These are phyloP conservation scores for Aciculosporium take DNA, from an alignment of 2,329 filamentous ascomycete genomes.

Conservation along the genomic window DNA sequence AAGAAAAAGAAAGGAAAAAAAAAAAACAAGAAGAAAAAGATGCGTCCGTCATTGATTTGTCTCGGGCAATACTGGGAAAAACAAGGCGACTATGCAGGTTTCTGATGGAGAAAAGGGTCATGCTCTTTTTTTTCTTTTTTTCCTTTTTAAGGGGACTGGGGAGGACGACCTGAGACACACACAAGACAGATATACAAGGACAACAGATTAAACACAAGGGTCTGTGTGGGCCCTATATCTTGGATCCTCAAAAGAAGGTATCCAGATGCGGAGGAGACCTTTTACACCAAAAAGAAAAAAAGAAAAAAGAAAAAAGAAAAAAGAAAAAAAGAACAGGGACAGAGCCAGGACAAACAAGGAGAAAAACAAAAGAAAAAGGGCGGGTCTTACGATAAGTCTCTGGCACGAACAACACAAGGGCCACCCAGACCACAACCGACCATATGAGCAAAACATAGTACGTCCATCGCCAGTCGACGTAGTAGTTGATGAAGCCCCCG, in stretches of 20 bases:
- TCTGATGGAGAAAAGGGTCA: background rate
- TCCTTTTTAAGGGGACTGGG: background rate
- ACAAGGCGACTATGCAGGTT: background rate
- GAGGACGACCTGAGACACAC: conserved; percentile 1
- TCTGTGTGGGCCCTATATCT: background rate
- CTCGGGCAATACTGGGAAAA: background rate
- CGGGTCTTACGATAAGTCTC: conserved; percentile 64
- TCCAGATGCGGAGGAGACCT: no score
- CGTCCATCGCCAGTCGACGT: conserved; percentile 63
- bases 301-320: background rate
- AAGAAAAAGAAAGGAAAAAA: background rate
- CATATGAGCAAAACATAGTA: conserved; percentile 80
- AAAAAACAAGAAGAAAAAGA: background rate
- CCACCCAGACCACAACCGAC: conserved; percentile 47
- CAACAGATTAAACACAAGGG: background rate
- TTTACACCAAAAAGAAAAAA: no score
- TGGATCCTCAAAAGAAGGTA: background rate
- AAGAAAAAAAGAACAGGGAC: no score
- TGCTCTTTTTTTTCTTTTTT: background rate
- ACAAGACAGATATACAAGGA: background rate
- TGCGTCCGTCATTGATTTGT: background rate
- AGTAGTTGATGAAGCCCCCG: conserved; percentile 73
- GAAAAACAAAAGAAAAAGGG: background rate
- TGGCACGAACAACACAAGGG: conserved; percentile 60
- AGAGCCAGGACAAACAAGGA: no score